Base-by-base conservation (phyloP, 176 grass and related monocot species). In the Phoenix roebelenii region DNA sequence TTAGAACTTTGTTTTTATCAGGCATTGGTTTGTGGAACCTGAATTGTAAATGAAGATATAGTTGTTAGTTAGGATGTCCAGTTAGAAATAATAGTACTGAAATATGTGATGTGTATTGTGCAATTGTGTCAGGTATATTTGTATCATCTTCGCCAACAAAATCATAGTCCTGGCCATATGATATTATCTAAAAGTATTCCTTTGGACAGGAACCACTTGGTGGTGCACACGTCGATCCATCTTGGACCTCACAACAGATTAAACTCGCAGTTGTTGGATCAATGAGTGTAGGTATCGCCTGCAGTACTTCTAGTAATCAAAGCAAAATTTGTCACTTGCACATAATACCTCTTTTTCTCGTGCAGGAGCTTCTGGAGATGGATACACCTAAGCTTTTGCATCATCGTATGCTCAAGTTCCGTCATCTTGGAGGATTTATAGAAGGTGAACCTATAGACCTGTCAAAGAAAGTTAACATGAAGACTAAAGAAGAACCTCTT, bases 151-250 rank as follows among this genome's bases (percentile, higher is more conserved):
- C 12, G 12, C 35, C 1, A 44, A 30, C 28, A 44, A 44, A 44
- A 44, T 9, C 1, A 44, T 44, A 44, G 2, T 44, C 7, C 9
- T 10, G 35, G 35, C 35, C 35, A 44, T 44, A 7, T 44, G 10
- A 12, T 44, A 44, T 44, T 44, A 44, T 44, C 35, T 44, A 44
- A 44, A 44, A 14, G 1, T 10, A 44, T 12, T 44, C 10, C 35
- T 44, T 44, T 44, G 35, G 35, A 44, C 72, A 82, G 79, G 79
- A 82, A 63, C 79, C 72, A 30, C 24, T 82, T 55, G 79, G 79
- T 64, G 79, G 72, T 76, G 79, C 79, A 15, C 79, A 82, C 25
- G 57, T 26, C 16, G 79, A 82, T 32, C 79, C 71, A 64, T 39
- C 54, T 54, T 69, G 63, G 61, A 68, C 79, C 60, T 74, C 72